These are phyloP conservation scores for Incumbomyces lentus DNA, from an alignment of 2,329 filamentous ascomycete genomes.

Conservation along the genomic window DNA sequence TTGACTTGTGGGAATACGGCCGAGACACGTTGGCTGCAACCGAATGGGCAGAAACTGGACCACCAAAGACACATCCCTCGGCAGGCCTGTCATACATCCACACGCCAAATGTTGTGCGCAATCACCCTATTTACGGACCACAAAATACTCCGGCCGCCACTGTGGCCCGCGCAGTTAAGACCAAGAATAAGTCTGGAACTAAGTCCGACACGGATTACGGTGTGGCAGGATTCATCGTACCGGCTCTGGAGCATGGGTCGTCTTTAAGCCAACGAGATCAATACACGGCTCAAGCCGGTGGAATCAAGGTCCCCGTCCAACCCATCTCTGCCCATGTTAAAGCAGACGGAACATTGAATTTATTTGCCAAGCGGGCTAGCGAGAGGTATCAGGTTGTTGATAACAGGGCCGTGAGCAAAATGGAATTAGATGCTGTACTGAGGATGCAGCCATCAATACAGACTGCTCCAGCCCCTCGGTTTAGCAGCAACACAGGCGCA, in stretches of 20 bases:
- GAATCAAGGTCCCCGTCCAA: slow-evolving; percentile 14
- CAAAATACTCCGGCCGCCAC: slow-evolving; percentile 44
- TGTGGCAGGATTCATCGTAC: slow-evolving; percentile 19
- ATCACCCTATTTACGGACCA: slow-evolving; percentile 52
- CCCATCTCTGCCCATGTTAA: slow-evolving; percentile 10
- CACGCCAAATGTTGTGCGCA: slow-evolving; percentile 44
- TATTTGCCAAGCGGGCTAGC: slow-evolving; percentile 6
- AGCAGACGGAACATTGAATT: slow-evolving; percentile 14
- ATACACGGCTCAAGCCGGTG: slow-evolving; percentile 13
- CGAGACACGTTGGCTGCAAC: slow-evolving; percentile 22
- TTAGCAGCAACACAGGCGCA: too few species aligned
- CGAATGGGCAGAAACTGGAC: slow-evolving; percentile 38
- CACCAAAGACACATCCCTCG: slow-evolving; percentile 54
- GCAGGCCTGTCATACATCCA: slow-evolving; percentile 54
- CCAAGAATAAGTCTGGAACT: slow-evolving; percentile 9
- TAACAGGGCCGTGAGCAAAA: background rate
- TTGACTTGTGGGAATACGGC: slow-evolving; percentile 17
- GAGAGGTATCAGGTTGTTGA: background rate
- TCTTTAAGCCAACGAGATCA: slow-evolving; percentile 1
- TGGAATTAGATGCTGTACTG: background rate
- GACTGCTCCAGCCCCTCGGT: too few species aligned
- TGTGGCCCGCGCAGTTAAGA: slow-evolving; percentile 44
- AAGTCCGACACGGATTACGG: slow-evolving; percentile 12
- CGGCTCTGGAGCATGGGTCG: slow-evolving; percentile 2
- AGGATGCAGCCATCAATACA: too few species aligned